phyloP scores from a whole-genome alignment of 2,329 filamentous ascomycete species.

The Balansia obtecta region DNA sequence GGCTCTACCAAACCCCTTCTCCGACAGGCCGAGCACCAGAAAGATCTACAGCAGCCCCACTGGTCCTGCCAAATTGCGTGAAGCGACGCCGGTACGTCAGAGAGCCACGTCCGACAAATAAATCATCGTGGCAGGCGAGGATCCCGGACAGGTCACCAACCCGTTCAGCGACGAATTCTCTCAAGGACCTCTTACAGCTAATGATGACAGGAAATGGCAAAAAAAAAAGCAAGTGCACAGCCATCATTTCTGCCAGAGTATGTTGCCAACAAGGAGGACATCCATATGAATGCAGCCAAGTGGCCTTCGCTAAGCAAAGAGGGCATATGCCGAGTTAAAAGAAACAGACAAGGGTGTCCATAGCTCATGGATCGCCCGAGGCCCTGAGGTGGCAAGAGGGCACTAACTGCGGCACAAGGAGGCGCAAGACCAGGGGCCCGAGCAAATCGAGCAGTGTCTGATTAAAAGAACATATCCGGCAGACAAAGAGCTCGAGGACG shows the following conservation, averaged over 20 bases:
- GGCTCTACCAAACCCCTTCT: slow-evolving; percentile 83
- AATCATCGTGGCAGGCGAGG: slow-evolving; percentile 76
- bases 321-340: slow-evolving; percentile 82
- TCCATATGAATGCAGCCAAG: slow-evolving; percentile 88
- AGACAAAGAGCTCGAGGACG: slow-evolving; percentile 32
- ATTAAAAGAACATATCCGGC: slow-evolving; percentile 73
- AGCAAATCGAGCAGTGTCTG: slow-evolving; percentile 74
- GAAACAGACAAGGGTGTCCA: slow-evolving; percentile 78
- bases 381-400: slow-evolving; percentile 71
- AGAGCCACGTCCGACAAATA: slow-evolving; percentile 79
- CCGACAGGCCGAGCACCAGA: slow-evolving; percentile 83
- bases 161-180: slow-evolving; percentile 77
- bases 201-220: slow-evolving; percentile 79
- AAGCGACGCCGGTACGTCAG: slow-evolving; percentile 56
- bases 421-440: slow-evolving; percentile 77
- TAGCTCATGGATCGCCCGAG: slow-evolving; percentile 81
- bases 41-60: slow-evolving; percentile 65
- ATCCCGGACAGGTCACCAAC: slow-evolving; percentile 72
- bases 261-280: slow-evolving; percentile 65
- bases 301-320: slow-evolving; percentile 79
- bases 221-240: slow-evolving; percentile 73
- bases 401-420: slow-evolving; percentile 71
- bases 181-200: slow-evolving; percentile 64
- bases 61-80: slow-evolving; percentile 88
- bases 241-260: slow-evolving; percentile 94